phyloP scores from a whole-genome alignment of 768 basidiomycete genomes.

The Polyporus arcularius region DNA sequence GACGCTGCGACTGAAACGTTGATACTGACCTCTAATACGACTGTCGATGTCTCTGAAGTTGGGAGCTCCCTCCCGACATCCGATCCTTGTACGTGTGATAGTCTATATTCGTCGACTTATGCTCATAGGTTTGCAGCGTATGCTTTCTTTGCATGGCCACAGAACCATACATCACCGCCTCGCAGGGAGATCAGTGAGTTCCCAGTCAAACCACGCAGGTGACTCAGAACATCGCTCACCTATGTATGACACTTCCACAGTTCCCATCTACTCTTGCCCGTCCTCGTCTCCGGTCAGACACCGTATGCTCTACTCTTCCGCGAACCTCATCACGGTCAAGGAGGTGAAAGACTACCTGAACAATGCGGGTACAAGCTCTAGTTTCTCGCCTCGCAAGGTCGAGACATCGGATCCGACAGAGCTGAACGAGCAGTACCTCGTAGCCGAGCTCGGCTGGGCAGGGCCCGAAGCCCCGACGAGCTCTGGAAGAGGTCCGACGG shows the following conservation, averaged over 20 bases:
- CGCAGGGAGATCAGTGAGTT: slow-evolving; percentile 60
- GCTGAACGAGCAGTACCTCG: slow-evolving; percentile 63
- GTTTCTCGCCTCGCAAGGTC: slow-evolving; percentile 60
- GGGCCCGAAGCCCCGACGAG: slow-evolving; percentile 10
- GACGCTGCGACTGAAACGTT: slow-evolving; percentile 66
- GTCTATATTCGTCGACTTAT: slow-evolving; percentile 7
- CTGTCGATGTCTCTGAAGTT: slow-evolving; percentile 46
- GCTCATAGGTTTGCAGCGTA: slow-evolving; percentile 39
- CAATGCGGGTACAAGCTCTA: slow-evolving; percentile 37
- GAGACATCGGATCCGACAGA: slow-evolving; percentile 84
- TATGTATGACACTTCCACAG: slow-evolving; percentile 36
- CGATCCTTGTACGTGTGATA: slow-evolving; percentile 50
- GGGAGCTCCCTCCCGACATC: slow-evolving; percentile 50
- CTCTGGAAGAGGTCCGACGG: slow-evolving; percentile 21
- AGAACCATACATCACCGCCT: slow-evolving; percentile 38
- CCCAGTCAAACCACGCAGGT: background rate
- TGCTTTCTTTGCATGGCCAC: slow-evolving; percentile 69
- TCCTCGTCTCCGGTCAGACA: slow-evolving; percentile 76
- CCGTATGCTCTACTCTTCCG: slow-evolving; percentile 88
- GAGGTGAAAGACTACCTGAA: slow-evolving; percentile 54
- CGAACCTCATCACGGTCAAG: slow-evolving; percentile 55
- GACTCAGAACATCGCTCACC: background rate
- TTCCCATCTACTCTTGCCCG: slow-evolving; percentile 94
- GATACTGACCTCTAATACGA: slow-evolving; percentile 41
- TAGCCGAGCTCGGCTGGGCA: slow-evolving; percentile 51